Evolutionary conservation across 73 alveolate species (phyloP), one percentile per base, ranked within the genome.

Genomic region (Durusdinium trenchii): DNA sequence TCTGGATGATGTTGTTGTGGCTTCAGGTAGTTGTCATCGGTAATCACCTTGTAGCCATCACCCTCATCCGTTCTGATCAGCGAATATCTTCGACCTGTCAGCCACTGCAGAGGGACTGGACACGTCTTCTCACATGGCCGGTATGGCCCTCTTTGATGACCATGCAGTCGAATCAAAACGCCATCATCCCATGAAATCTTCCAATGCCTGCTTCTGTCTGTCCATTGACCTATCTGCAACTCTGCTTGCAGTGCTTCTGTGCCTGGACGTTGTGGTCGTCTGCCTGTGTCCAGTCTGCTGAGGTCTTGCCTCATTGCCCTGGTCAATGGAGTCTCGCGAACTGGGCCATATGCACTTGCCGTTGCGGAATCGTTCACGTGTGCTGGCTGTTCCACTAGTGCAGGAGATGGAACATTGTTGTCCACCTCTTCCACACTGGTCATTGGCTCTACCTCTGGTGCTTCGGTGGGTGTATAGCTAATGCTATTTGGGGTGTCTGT

Each of bases 151-250:
- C 51, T 16, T n/a, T 51, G 32, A 47, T 51, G 38, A n/a, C 38
- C 51, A n/a, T 71, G 84, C 26, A 71, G 52, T n/a, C 38, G 32
- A 28, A 71, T n/a, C 52, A 71, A n/a, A 6, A 71, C 5, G 32
- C 84, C 84, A 5, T 47, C 84, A 36, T 71, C 84, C 84, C 84
- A 71, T 20, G 32, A 47, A 6, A 71, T 71, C 84, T n/a, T 71
- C 84, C 84, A 71, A n/a, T 51, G 52, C 6, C 30, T 67, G 3
- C 52, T 28, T 26, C 38, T 71, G 52, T n/a, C 6, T 3, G 38
- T n/a, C 84, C 84, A 71, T 6, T 51, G 47, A 6, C 52, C 84
- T 6, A 20, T 14, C 30, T 3, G 6, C 51, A 71, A n/a, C 51
- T 71, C 84, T 36, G 51, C 26, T 3, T 38, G 6, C 48, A 71